A percentile compares a stretch with the other conserved stretches of the same genome.
Evolutionary conservation across 176 grass and related monocot species (phyloP).

Genomic region (Guadua angustifolia): DNA sequence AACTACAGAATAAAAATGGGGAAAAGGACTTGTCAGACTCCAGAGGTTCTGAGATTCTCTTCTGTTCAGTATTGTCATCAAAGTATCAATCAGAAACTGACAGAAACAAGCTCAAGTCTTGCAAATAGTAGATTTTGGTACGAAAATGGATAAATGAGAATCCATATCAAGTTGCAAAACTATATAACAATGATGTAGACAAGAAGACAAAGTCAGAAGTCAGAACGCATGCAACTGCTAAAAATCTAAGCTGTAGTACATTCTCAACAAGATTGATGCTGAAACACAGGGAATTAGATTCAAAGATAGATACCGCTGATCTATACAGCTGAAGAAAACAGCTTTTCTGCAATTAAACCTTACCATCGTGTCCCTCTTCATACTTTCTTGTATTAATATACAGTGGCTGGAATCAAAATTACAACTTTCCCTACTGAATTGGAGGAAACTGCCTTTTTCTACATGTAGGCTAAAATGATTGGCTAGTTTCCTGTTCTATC

Average conservation of each 20-base stretch:
- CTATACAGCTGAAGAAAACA: constrained; percentile 16
- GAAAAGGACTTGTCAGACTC: background rate
- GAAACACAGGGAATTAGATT: constrained; percentile 38
- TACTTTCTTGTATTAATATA: constrained; percentile 49
- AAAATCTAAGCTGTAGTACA: constrained; percentile 13
- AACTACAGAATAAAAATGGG: background rate
- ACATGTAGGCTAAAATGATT: constrained; percentile 41
- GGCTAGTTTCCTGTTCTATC: constrained; percentile 45
- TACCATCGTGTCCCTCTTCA: background rate
- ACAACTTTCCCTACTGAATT: constrained; percentile 38
- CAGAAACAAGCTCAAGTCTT: background rate
- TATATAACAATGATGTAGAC: background rate
- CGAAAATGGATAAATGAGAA: background rate
- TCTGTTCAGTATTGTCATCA: constrained; percentile 20
- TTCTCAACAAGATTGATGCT: constrained; percentile 1
- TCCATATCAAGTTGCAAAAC: background rate
- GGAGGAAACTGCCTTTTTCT: constrained; percentile 22
- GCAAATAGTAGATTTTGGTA: background rate
- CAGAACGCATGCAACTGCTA: background rate
- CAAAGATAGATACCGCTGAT: background rate
- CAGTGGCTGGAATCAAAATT: constrained; percentile 49
- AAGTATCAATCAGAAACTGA: constrained; percentile 24
- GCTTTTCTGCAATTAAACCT: constrained; percentile 9
- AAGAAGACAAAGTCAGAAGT: background rate
- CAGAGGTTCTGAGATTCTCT: background rate